Conservation (phyloP, 805 yeast genomes). For the Yamadazyma phyllophila region DNA sequence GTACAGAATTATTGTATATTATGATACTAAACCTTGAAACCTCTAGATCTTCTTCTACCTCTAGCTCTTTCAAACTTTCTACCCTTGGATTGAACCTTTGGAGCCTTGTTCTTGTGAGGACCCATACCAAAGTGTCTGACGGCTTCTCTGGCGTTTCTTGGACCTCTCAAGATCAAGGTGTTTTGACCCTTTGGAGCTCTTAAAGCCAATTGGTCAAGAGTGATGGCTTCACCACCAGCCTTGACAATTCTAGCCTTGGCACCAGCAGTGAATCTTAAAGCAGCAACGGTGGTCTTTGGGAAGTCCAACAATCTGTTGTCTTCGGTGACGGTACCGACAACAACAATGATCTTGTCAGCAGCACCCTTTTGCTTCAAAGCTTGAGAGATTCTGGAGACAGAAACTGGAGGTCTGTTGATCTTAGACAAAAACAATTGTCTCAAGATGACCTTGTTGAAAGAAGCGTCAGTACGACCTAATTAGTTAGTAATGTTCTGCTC, state of each 20-base stretch:
- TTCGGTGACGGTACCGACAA: conserved; percentile 99
- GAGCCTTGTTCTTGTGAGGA: conserved; percentile 99
- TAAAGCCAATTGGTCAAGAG: conserved; percentile 98
- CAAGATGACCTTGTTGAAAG: conserved; percentile 97
- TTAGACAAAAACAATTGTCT: conserved; percentile 94
- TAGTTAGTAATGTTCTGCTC: conserved; percentile 45
- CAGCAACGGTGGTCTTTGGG: conserved; percentile 98
- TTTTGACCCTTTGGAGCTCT: conserved; percentile 99
- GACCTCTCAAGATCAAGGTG: conserved; percentile 98
- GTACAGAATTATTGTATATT: neutral
- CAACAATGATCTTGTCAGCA: conserved; percentile 88
- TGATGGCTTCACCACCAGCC: conserved; percentile 99
- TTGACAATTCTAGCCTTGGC: conserved; percentile 96
- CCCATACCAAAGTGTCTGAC: conserved; percentile 99
- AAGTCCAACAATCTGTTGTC: conserved; percentile 90
- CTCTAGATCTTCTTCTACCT: conserved; percentile 99
- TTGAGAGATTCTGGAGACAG: conserved; percentile 85
- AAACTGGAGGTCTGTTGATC: conserved; percentile 99
- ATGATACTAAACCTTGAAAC: conserved; percentile 89
- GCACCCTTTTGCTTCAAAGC: conserved; percentile 82
- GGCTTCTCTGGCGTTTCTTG: conserved; percentile 98
- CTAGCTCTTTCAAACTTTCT: conserved; percentile 99
- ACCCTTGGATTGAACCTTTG: conserved; percentile 95
- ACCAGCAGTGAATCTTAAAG: conserved; percentile 98
- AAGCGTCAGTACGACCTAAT: conserved; percentile 95